These are phyloP conservation scores for Apocynum venetum DNA, from an alignment of 257 asterid species.

Conservation along the genomic window DNA sequence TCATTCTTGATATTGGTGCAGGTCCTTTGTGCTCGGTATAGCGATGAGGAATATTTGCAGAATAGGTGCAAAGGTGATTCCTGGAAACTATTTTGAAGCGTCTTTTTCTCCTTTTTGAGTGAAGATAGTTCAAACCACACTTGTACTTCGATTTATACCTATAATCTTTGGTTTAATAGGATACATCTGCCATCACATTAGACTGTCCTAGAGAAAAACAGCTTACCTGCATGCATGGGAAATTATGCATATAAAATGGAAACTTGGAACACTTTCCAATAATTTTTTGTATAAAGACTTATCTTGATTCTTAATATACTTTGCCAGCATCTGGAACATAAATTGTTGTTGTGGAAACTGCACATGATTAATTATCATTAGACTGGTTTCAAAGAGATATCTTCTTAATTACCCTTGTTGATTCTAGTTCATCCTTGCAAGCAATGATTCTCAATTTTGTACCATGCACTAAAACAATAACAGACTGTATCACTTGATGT, in stretches of 20 bases:
- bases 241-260: neutral
- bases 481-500: conserved; percentile 4
- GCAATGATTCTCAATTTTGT: conserved; percentile 6
- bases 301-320: neutral
- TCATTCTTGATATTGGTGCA: conserved; percentile 23
- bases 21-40: conserved; percentile 78
- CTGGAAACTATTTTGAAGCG: neutral
- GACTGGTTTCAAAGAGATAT: neutral
- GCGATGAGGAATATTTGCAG: conserved; percentile 75
- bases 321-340: neutral
- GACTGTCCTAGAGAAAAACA: neutral
- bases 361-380: neutral
- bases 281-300: neutral
- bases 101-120: neutral
- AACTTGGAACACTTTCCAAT: neutral
- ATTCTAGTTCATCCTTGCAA: neutral
- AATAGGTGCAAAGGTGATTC: conserved; percentile 75
- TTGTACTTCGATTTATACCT: neutral
- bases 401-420: neutral
- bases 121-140: neutral
- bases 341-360: neutral
- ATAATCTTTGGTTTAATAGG: neutral
- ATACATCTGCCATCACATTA: neutral
- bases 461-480: neutral
- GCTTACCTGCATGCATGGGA: neutral